These are phyloP conservation scores for Cicer yamashitae DNA, from an alignment of 306 rosid species.

Conservation along the genomic window DNA sequence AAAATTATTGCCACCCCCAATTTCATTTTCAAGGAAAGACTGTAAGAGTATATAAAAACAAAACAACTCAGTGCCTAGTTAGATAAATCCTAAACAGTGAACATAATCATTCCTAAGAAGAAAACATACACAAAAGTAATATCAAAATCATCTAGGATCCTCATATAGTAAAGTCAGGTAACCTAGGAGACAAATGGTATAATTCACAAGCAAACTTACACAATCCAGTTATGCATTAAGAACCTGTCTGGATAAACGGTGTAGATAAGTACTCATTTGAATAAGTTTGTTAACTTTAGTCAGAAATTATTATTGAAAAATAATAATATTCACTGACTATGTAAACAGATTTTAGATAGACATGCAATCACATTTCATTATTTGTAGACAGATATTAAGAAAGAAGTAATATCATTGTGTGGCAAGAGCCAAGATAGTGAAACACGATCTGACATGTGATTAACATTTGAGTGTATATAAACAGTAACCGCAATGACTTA, in stretches of 20 bases:
- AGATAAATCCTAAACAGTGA: conserved; percentile 33
- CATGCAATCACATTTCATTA: not conserved
- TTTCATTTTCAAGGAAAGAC: conserved; percentile 27
- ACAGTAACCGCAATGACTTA: not conserved
- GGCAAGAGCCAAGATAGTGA: not conserved
- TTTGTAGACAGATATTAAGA: not conserved
- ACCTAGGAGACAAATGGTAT: conserved; percentile 22
- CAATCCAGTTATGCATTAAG: not conserved
- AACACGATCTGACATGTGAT: not conserved
- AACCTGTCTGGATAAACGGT: conserved; percentile 20
- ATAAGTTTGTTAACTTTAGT: conserved; percentile 6
- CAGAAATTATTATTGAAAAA: not conserved
- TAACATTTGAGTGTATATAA: not conserved
- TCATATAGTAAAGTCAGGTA: not conserved
- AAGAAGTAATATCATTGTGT: not conserved
- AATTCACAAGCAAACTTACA: conserved; percentile 21
- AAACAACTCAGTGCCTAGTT: conserved; percentile 21
- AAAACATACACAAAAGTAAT: not conserved
- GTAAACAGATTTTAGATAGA: not conserved
- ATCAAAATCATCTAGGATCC: conserved; percentile 1
- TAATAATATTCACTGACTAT: not conserved
- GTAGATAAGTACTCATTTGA: conserved; percentile 11
- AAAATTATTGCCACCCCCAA: conserved; percentile 19
- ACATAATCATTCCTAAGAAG: conserved; percentile 9
- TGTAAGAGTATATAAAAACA: not conserved